A percentile compares a stretch with the other conserved stretches of the same genome.
These are phyloP conservation scores for Lyophyllum atratum DNA, from an alignment of 768 basidiomycete genomes.

Conservation along the genomic window DNA sequence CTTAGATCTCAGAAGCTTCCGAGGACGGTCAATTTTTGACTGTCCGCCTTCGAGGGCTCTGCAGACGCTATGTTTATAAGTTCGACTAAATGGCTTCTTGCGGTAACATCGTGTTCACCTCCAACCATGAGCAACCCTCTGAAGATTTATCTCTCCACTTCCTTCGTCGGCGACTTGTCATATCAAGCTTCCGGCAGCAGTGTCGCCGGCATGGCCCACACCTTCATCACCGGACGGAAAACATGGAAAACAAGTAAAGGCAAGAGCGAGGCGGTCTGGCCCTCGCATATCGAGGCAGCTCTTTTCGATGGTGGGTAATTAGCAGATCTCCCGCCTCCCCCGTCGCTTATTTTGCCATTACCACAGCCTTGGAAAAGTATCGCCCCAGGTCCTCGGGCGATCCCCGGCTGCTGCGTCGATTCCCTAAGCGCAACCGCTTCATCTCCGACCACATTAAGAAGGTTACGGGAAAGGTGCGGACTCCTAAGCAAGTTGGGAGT, in stretches of 20 bases:
- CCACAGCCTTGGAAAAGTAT: constrained; percentile 56
- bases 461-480: constrained; percentile 55
- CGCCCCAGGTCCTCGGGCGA: constrained; percentile 53
- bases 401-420: constrained; percentile 54
- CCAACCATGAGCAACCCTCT: constrained; percentile 13
- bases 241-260: constrained; percentile 59
- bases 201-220: constrained; percentile 15
- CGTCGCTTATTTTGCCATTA: not conserved
- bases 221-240: constrained; percentile 51
- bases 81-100: not conserved
- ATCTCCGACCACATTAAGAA: constrained; percentile 64
- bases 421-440: constrained; percentile 67
- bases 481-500: constrained; percentile 71
- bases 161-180: constrained; percentile 19
- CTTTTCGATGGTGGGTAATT: constrained; percentile 55
- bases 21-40: constrained; percentile 10
- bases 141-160: constrained; percentile 15
- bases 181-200: constrained; percentile 12
- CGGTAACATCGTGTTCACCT: not conserved
- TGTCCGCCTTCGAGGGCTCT: constrained; percentile 1
- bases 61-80: constrained; percentile 12
- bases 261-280: constrained; percentile 60
- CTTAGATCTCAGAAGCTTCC: constrained; percentile 5
- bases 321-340: not conserved
- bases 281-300: constrained; percentile 58